Evolutionary conservation across 2,329 filamentous ascomycete genomes (phyloP).

Genomic region (Venturia aucupariae): DNA sequence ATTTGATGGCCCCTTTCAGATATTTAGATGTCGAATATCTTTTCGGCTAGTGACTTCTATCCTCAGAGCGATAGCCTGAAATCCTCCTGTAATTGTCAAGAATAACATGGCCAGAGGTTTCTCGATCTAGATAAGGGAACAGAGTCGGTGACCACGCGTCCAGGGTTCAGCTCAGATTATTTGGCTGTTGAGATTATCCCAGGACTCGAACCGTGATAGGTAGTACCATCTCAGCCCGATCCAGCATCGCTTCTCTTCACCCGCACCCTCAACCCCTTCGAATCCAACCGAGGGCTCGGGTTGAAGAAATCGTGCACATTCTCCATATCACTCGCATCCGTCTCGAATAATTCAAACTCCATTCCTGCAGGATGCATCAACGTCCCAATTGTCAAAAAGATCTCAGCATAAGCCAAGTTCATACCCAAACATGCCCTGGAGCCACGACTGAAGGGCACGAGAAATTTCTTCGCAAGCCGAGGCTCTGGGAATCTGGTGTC

Average conservation of each 20-base stretch:
- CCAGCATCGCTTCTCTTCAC: background rate
- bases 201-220: background rate
- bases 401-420: conserved; percentile 33
- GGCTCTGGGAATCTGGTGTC: background rate
- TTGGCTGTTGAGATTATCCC: no score
- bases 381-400: conserved; percentile 23
- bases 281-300: conserved; percentile 18
- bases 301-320: conserved; percentile 32
- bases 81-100: no score
- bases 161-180: no score
- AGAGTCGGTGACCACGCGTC: no score
- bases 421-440: conserved; percentile 39
- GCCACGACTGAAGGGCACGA: conserved; percentile 33
- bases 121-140: no score
- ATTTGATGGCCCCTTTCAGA: no score
- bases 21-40: no score
- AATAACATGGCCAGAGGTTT: no score
- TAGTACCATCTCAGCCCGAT: background rate
- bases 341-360: conserved; percentile 22
- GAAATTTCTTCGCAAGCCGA: conserved; percentile 22
- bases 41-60: no score
- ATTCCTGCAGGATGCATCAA: conserved; percentile 19
- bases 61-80: no score
- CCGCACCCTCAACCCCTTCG: conserved; percentile 1
- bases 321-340: conserved; percentile 22